Conservation (phyloP, 1,284 basidiomycete genomes). For the Spongiforma sp. region DNA sequence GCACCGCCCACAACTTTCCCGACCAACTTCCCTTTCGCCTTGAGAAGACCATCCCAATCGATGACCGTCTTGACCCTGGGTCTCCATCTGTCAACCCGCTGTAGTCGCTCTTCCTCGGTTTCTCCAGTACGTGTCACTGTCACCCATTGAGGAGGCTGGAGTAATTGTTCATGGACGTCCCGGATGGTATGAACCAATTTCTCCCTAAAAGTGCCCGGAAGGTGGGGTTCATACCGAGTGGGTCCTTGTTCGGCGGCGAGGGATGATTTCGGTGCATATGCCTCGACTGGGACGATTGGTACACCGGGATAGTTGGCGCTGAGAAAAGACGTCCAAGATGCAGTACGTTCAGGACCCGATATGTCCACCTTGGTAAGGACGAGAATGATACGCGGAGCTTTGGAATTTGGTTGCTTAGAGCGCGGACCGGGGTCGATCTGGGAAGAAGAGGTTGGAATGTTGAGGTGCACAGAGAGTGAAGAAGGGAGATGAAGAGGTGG, state of each 20-base stretch:
- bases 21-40: constrained; percentile 49
- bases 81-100: constrained; percentile 65
- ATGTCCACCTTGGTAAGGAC: constrained; percentile 89
- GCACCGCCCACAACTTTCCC: constrained; percentile 49
- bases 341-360: constrained; percentile 58
- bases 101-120: constrained; percentile 33
- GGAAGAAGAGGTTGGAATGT: constrained; percentile 14
- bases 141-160: constrained; percentile 70
- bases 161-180: constrained; percentile 69
- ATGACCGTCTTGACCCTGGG: constrained; percentile 67
- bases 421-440: background rate
- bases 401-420: constrained; percentile 41
- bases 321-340: constrained; percentile 75
- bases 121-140: constrained; percentile 44
- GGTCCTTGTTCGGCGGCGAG: constrained; percentile 47
- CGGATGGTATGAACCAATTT: constrained; percentile 72
- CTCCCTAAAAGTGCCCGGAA: constrained; percentile 64
- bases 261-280: constrained; percentile 59
- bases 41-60: constrained; percentile 73
- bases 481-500: constrained; percentile 73
- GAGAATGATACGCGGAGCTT: constrained; percentile 59
- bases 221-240: constrained; percentile 62
- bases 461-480: constrained; percentile 57
- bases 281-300: constrained; percentile 75
- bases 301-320: constrained; percentile 56